Conservation (phyloP, 2,329 filamentous ascomycete species). For the Dothiorella sarmentorum region DNA sequence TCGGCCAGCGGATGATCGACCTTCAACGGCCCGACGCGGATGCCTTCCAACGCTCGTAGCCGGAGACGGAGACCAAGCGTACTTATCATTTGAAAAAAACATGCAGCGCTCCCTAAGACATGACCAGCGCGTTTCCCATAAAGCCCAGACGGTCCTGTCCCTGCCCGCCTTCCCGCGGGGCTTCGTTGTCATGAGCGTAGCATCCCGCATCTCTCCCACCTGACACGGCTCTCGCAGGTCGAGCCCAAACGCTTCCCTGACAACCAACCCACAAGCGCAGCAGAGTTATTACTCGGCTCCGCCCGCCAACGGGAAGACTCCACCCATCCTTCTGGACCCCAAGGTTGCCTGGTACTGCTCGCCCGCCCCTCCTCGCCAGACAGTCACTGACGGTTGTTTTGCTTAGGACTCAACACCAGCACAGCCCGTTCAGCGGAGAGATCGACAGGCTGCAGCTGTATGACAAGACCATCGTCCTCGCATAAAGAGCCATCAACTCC, state of each 20-base stretch:
- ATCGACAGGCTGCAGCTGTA: conserved; percentile 14
- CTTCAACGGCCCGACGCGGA: conserved; percentile 15
- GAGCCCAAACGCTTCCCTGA: conserved; percentile 10
- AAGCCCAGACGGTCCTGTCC: not conserved
- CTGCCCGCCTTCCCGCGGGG: conserved; percentile 7
- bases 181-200: conserved; percentile 3
- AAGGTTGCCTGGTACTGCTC: conserved; percentile 8
- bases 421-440: conserved; percentile 13
- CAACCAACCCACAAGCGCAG: conserved; percentile 9
- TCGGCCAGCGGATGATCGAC: conserved; percentile 16
- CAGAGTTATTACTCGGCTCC: conserved; percentile 4
- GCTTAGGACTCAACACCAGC: conserved; percentile 5
- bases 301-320: conserved; percentile 8
- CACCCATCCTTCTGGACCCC: not conserved
- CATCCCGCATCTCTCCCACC: conserved; percentile 10
- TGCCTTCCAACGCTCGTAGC: conserved; percentile 9
- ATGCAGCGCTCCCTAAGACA: conserved; percentile 4
- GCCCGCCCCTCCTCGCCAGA: not conserved
- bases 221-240: conserved; percentile 15
- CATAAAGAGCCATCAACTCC: not conserved
- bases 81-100: conserved; percentile 15
- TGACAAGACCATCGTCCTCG: not conserved
- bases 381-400: not conserved
- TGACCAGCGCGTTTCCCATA: conserved; percentile 8
- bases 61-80: too few relatives aligned